These are phyloP conservation scores for Colletotrichum camelliae DNA, from an alignment of 2,329 filamentous ascomycete genomes.

Conservation along the genomic window DNA sequence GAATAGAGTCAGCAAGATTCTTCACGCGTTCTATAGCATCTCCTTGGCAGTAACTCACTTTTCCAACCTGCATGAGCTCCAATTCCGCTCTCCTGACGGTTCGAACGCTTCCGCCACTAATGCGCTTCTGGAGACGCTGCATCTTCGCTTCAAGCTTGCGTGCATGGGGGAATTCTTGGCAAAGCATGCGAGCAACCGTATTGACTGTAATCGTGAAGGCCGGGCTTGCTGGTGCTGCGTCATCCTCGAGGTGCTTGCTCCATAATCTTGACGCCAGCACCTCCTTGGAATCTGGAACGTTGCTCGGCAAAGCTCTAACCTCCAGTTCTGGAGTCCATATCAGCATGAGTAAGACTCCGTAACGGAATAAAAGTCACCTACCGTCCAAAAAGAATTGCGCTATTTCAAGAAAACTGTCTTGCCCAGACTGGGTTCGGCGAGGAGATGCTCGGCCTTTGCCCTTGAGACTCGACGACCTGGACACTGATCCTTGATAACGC, in stretches of 20 bases:
- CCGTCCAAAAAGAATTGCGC: conserved; percentile 58
- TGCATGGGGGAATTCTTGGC: conserved; percentile 36
- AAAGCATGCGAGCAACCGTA: conserved; percentile 41
- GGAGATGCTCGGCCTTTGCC: conserved; percentile 45
- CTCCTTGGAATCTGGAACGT: conserved; percentile 31
- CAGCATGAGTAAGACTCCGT: neutral
- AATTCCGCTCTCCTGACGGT: conserved; percentile 56
- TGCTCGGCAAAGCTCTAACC: conserved; percentile 41
- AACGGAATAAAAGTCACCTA: conserved; percentile 31
- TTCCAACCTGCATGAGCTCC: conserved; percentile 55
- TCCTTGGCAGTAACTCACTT: conserved; percentile 39
- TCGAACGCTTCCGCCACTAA: conserved; percentile 39
- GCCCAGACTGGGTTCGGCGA: neutral
- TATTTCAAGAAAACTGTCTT: conserved; percentile 45
- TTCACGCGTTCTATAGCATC: no score
- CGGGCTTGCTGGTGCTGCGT: conserved; percentile 29
- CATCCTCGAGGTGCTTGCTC: conserved; percentile 41
- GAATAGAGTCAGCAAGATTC: conserved; percentile 18
- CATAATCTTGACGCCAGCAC: conserved; percentile 47
- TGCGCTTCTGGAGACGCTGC: conserved; percentile 36
- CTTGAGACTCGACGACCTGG: conserved; percentile 37
- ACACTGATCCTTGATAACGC: conserved; percentile 19
- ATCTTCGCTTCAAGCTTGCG: conserved; percentile 38
- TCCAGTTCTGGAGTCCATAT: conserved; percentile 49
- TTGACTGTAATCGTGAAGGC: conserved; percentile 40